A percentile compares a stretch with the other conserved stretches of the same genome.
phyloP scores from a whole-genome alignment of 2,329 filamentous ascomycete species.

The Botrytis pseudocinerea region DNA sequence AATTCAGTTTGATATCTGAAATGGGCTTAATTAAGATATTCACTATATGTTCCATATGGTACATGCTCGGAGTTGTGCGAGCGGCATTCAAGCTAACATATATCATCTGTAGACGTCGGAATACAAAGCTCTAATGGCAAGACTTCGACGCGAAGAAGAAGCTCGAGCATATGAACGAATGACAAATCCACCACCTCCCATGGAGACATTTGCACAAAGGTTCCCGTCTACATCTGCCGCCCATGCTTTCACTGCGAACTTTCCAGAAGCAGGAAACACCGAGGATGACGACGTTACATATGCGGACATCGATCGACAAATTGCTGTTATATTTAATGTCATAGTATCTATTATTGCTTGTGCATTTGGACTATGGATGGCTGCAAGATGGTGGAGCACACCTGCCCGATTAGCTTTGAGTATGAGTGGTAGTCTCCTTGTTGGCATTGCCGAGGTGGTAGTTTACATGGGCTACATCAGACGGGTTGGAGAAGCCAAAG shows the following conservation, averaged over 20 bases:
- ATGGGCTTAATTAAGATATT: background rate
- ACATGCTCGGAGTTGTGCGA: background rate
- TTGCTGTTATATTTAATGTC: constrained; percentile 86
- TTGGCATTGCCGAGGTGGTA: constrained; percentile 74
- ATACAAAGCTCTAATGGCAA: constrained; percentile 85
- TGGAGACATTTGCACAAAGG: constrained; percentile 60
- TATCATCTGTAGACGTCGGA: constrained; percentile 61
- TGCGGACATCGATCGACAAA: constrained; percentile 74
- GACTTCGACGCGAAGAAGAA: constrained; percentile 81
- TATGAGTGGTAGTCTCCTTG: constrained; percentile 66
- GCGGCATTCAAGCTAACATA: constrained; percentile 22
- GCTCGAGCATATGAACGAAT: constrained; percentile 79
- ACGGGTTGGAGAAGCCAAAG: constrained; percentile 68
- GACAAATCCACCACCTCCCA: constrained; percentile 58
- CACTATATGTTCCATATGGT: background rate
- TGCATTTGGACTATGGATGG: constrained; percentile 75
- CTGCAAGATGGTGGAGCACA: constrained; percentile 72
- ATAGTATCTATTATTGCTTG: constrained; percentile 81
- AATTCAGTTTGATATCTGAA: background rate
- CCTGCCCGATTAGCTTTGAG: constrained; percentile 69
- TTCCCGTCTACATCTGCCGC: constrained; percentile 56
- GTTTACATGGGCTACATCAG: constrained; percentile 76
- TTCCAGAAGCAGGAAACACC: constrained; percentile 44
- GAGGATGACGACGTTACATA: constrained; percentile 67
- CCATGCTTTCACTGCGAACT: constrained; percentile 55